Evolutionary conservation across 2,329 filamentous ascomycete species (phyloP).

Genomic region (Penicillium oxalicum): DNA sequence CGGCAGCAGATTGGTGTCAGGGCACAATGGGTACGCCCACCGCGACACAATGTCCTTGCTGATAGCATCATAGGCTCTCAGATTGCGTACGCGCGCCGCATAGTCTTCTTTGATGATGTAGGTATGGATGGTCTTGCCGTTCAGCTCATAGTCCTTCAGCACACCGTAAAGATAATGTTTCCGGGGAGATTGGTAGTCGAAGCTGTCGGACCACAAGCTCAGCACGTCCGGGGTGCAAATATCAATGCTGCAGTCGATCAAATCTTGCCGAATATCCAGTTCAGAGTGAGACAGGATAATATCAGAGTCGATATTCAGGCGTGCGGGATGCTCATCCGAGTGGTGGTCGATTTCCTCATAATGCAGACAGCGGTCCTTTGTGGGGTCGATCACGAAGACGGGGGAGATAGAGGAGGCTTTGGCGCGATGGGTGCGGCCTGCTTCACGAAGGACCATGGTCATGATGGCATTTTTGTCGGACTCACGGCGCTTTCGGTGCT

Average conservation of each 20-base stretch:
- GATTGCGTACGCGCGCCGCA: constrained; percentile 75
- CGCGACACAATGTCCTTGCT: constrained; percentile 78
- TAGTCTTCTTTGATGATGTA: constrained; percentile 80
- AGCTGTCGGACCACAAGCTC: constrained; percentile 93
- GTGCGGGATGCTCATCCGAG: constrained; percentile 45
- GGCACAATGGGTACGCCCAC: constrained; percentile 84
- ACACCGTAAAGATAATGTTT: constrained; percentile 88
- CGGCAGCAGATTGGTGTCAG: constrained; percentile 77
- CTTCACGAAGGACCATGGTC: constrained; percentile 85
- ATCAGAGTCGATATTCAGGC: constrained; percentile 67
- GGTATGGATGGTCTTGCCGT: constrained; percentile 92
- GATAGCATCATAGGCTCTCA: constrained; percentile 85
- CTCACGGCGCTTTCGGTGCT: constrained; percentile 72
- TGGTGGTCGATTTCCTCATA: constrained; percentile 82
- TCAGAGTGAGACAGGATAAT: constrained; percentile 68
- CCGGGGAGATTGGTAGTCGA: constrained; percentile 87
- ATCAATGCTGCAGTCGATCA: constrained; percentile 92
- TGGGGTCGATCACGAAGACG: constrained; percentile 79
- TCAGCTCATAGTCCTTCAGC: constrained; percentile 92
- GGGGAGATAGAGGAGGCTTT: constrained; percentile 70
- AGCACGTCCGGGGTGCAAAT: constrained; percentile 96
- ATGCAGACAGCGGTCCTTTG: constrained; percentile 75
- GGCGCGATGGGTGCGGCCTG: constrained; percentile 67
- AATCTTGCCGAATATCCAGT: constrained; percentile 75
- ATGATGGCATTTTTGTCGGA: constrained; percentile 93